Evolutionary conservation across 352 stramenopile species (phyloP).

Genomic region (Albugo laibachii): DNA sequence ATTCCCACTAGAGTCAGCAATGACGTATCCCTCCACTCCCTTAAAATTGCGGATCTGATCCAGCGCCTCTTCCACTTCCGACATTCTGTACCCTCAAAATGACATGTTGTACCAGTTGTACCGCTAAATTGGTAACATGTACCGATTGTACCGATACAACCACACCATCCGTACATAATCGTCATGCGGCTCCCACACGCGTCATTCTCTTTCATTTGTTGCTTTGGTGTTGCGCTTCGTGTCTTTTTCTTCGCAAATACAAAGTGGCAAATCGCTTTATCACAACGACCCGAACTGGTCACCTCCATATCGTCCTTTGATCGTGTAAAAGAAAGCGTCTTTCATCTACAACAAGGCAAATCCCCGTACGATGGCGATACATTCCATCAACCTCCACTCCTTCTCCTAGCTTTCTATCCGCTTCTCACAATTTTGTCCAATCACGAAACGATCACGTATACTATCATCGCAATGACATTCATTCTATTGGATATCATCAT

Average conservation of each 20-base stretch:
- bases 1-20: constrained; percentile 79
- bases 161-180: no score
- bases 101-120: no score
- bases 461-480: constrained; percentile 9
- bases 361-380: constrained; percentile 58
- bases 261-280: neutral
- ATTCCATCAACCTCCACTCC: constrained; percentile 64
- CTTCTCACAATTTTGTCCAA: constrained; percentile 12
- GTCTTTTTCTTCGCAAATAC: neutral
- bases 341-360: constrained; percentile 20
- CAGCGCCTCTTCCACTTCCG: constrained; percentile 88
- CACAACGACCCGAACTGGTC: constrained; percentile 30
- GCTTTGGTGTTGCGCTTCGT: neutral
- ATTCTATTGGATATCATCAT: constrained; percentile 24
- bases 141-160: no score
- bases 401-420: constrained; percentile 46
- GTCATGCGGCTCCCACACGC: neutral
- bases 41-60: constrained; percentile 90
- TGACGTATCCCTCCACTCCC: constrained; percentile 89
- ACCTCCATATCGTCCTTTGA: constrained; percentile 39
- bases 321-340: constrained; percentile 35
- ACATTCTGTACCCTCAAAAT: no score
- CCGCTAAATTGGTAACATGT: no score
- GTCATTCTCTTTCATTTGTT: constrained; percentile 1
- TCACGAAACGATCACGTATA: constrained; percentile 12